Conservation (phyloP, 352 stramenopile genomes). For the Phytophthora nicotianae region DNA sequence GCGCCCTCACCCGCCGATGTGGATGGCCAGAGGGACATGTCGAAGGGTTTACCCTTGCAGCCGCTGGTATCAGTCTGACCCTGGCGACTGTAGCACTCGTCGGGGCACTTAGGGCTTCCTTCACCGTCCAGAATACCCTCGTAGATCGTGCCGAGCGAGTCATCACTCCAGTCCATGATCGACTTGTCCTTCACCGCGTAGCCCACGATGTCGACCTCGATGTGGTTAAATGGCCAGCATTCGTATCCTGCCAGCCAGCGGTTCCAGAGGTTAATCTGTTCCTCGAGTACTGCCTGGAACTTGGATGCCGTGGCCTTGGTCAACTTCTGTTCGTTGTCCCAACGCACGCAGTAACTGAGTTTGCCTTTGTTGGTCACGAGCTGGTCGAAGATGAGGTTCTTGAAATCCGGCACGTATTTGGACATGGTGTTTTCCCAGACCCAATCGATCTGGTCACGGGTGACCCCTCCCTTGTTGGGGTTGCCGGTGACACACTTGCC, state of each 20-base stretch:
- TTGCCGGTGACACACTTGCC: constrained; percentile 4
- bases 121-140: constrained; percentile 4
- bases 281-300: constrained; percentile 8
- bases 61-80: constrained; percentile 28
- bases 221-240: constrained; percentile 22
- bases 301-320: constrained; percentile 11
- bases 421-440: constrained; percentile 14
- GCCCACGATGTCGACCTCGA: constrained; percentile 42
- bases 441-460: constrained; percentile 2
- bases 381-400: constrained; percentile 17
- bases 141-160: constrained; percentile 23
- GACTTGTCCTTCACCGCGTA: constrained; percentile 37
- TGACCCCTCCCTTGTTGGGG: constrained; percentile 3
- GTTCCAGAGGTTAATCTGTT: constrained; percentile 9
- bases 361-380: constrained; percentile 12
- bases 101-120: constrained; percentile 9
- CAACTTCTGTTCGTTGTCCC: constrained; percentile 6
- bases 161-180: constrained; percentile 45
- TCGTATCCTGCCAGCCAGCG: constrained; percentile 12
- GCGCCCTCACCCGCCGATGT: constrained; percentile 22
- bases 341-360: constrained; percentile 15
- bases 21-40: constrained; percentile 47
- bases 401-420: constrained; percentile 1
- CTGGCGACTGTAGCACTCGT: constrained; percentile 9
- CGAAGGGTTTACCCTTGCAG: constrained; percentile 19